Evolutionary conservation across 1,139 yeast species (phyloP).

Genomic region (Petasospora rhodanensis): DNA sequence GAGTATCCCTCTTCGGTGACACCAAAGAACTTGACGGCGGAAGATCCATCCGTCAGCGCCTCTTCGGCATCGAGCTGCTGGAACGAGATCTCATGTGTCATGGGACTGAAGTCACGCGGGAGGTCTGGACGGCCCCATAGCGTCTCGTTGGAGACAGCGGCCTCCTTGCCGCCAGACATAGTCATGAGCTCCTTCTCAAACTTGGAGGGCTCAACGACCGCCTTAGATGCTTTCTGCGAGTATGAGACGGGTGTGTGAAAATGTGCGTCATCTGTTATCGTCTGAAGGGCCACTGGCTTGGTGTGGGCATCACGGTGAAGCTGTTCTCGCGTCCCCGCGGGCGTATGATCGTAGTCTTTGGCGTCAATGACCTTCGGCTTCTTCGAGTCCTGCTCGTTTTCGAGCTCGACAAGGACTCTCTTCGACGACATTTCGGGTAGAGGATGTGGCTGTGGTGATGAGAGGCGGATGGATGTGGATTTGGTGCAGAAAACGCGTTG

Average conservation of each 20-base stretch:
- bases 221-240: conserved; percentile 26
- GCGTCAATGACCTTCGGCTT: conserved; percentile 16
- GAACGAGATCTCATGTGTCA: conserved; percentile 54
- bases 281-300: conserved; percentile 22
- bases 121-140: conserved; percentile 46
- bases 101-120: conserved; percentile 46
- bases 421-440: conserved; percentile 2
- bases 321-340: conserved; percentile 18
- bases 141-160: conserved; percentile 26
- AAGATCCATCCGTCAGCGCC: conserved; percentile 50
- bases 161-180: conserved; percentile 43
- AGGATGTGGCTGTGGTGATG: no score
- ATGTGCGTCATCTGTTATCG: conserved; percentile 12
- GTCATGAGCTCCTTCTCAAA: conserved; percentile 62
- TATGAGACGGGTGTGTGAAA: conserved; percentile 26
- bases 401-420: conserved; percentile 8
- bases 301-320: conserved; percentile 25
- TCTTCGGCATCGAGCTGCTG: conserved; percentile 98
- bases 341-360: conserved; percentile 10
- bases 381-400: conserved; percentile 11
- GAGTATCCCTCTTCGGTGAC: conserved; percentile 86
- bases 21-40: conserved; percentile 83
- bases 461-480: no score
- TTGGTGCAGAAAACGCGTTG: no score
- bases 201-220: conserved; percentile 44